These are phyloP conservation scores for Aspergillus sp. DNA, from an alignment of 2,329 filamentous ascomycete species.

Conservation along the genomic window DNA sequence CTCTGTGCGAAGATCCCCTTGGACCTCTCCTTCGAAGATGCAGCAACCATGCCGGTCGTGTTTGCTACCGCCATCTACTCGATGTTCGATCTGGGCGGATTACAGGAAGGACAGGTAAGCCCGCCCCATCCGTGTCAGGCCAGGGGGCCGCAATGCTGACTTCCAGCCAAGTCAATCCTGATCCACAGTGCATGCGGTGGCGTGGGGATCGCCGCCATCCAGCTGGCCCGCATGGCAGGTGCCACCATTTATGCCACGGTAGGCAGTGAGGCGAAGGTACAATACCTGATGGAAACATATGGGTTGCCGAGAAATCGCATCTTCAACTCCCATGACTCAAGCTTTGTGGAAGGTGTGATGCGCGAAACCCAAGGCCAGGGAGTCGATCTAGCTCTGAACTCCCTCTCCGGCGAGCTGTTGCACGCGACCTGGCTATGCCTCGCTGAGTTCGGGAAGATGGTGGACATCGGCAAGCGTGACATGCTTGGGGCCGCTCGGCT, in stretches of 20 bases:
- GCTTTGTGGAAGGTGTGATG: conserved; percentile 20
- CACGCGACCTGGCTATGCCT: conserved; percentile 19
- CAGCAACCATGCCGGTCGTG: conserved; percentile 5
- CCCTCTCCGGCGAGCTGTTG: conserved; percentile 9
- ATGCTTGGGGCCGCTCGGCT: conserved; percentile 13
- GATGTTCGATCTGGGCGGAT: conserved; percentile 7
- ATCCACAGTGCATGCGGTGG: conserved; percentile 12
- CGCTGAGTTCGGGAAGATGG: conserved; percentile 22
- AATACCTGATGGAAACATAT: conserved; percentile 13
- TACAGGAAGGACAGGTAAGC: conserved; percentile 11
- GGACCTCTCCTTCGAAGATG: conserved; percentile 7
- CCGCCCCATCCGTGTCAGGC: too few species aligned
- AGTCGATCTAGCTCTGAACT: conserved; percentile 23
- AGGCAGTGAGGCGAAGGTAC: conserved; percentile 18
- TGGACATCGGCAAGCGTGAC: conserved; percentile 24
- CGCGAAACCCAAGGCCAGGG: conserved; percentile 21
- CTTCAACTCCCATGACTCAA: conserved; percentile 22
- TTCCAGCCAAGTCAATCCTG: conserved; percentile 7
- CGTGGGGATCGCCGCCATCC: conserved; percentile 13
- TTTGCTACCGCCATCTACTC: conserved; percentile 14
- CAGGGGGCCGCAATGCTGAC: too few species aligned
- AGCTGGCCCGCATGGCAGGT: conserved; percentile 6
- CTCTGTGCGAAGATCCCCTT: conserved; percentile 10
- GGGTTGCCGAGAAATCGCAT: conserved; percentile 22
- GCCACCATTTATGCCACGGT: conserved; percentile 21